Evolutionary conservation across 1,284 basidiomycete genomes (phyloP), one percentile per base, ranked within the genome.

Genomic region (Mrakiaceae sp.): DNA sequence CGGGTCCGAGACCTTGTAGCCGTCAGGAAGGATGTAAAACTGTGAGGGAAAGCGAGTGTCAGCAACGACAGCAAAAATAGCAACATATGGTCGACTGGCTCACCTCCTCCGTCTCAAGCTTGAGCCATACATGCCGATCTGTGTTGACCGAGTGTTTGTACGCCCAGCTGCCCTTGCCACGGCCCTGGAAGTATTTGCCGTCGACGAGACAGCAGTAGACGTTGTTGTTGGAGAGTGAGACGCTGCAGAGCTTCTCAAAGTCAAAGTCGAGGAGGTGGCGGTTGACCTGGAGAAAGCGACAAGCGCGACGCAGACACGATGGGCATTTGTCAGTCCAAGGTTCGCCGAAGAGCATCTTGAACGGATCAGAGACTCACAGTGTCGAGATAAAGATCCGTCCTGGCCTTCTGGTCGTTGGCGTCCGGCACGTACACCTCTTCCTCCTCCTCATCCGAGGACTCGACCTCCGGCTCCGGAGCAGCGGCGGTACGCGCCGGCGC

Each of bases 21-120:
- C 91, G 76, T 99, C 96, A 52, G 96, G 96, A n/a, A 99, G 82
- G 50, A 98, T 88, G 75, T 95, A 98, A 64, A 98, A 92, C 90
- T 95, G 70, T 27, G 44, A 48, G 12, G 4, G 2, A 8, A 16
- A 51, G 12, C 54, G 58, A n/a, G 55, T n/a, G 39, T 9, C 2
- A n/a, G n/a, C 10, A 10, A 49, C 48, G 42, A 11, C 42, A 11
- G 40, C 39, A 60, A 27, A 12, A 27, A 16, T 14, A 42, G 44
- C 43, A 57, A 5, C 50, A 50, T 14, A 42, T 52, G 42, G 14
- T 5, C 3, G 42, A 46, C 2, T 7, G 6, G 64, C 78, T 64
- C 70, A 90, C 93, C 82, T 93, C 92, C 66, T 88, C 87, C 2
- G 91, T 90, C 69, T 89, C 87, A 14, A 98, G 82, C 75, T 98